Conservation (phyloP, 257 asterid genomes). For the Avicennia marina region DNA sequence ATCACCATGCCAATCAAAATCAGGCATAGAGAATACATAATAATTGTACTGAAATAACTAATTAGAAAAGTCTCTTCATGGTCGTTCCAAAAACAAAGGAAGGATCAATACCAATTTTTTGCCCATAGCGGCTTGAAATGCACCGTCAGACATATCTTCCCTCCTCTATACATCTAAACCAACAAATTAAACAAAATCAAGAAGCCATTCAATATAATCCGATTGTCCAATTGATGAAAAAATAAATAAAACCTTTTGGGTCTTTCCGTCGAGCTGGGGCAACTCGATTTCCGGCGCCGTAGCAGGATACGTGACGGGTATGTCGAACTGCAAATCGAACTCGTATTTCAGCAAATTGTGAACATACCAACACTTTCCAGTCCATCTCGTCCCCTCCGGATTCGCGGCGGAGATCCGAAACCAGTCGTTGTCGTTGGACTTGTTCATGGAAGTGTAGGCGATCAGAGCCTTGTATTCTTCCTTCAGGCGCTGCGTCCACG, state of each 20-base stretch:
- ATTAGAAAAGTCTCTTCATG: no score
- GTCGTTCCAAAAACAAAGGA: no score
- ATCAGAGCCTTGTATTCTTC: constrained; percentile 82
- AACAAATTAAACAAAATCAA: constrained; percentile 12
- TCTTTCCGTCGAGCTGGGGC: constrained; percentile 90
- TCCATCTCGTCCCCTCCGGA: constrained; percentile 92
- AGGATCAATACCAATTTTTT: constrained; percentile 53
- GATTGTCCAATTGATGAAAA: no score
- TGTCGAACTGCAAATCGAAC: constrained; percentile 87
- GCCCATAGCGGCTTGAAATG: constrained; percentile 99
- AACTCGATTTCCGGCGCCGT: constrained; percentile 87
- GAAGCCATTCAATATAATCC: no score
- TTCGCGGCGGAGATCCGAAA: constrained; percentile 83
- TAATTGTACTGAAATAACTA: no score
- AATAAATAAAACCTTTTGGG: constrained; percentile 93
- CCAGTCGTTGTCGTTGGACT: constrained; percentile 88
- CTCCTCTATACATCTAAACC: constrained; percentile 92
- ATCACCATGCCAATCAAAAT: no score
- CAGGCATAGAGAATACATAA: no score
- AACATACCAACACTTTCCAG: constrained; percentile 81
- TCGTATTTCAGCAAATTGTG: constrained; percentile 84
- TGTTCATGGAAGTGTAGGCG: constrained; percentile 83
- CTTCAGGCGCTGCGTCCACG: constrained; percentile 86
- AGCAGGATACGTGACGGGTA: constrained; percentile 90
- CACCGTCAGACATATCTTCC: constrained; percentile 89